Evolutionary conservation across 371 early-diverging fungal genomes (phyloP), one percentile per base, ranked within the genome.

Genomic region (Saksenaea oblongispora): DNA sequence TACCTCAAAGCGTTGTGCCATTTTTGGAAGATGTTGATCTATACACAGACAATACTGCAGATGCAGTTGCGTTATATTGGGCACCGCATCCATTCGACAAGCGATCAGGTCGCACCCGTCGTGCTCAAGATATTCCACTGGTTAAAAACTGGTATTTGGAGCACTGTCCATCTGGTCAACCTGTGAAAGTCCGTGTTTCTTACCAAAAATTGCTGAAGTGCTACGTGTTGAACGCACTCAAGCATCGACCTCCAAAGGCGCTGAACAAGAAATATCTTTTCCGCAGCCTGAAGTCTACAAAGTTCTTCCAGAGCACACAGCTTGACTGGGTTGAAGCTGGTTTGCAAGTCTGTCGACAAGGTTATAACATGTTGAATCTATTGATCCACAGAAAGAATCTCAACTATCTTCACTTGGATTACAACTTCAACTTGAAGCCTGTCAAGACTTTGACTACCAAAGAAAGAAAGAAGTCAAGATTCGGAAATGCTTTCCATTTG

Each of bases 251-350:
- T 36, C 96, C 96, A 28, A 93, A 94, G 67, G 86, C 97, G 1
- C 78, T 93, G 63, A 93, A 88, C 76, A 96, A 96, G 71, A 93
- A 95, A 71, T 93, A 94, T 63, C 87, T 98, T 54, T 95, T 98
- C 87, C 89, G 93, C 42, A 93, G 96, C 75, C 87, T 98, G 53
- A 92, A 92, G 70, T 89, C 94, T 2, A 98, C 99, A 58, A 98
- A 99, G 78, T 99, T 98, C 78, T 99, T 98, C 90, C 97, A 98
- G 75, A 87, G 89, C 3, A 98, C 99, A 9, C 95, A 97, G 69
- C 84, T 99, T 24, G 98, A 98, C 79, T 99, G 99, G 99, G 95
- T 98, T 31, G 99, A 99, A 82, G 97, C 96, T 27, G 98, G 99
- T 60, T 80, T 98, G 47, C 98, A 98, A 76, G 93, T 99, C 22